phyloP scores from a whole-genome alignment of 768 basidiomycete genomes.

The Hydnum rufescens region DNA sequence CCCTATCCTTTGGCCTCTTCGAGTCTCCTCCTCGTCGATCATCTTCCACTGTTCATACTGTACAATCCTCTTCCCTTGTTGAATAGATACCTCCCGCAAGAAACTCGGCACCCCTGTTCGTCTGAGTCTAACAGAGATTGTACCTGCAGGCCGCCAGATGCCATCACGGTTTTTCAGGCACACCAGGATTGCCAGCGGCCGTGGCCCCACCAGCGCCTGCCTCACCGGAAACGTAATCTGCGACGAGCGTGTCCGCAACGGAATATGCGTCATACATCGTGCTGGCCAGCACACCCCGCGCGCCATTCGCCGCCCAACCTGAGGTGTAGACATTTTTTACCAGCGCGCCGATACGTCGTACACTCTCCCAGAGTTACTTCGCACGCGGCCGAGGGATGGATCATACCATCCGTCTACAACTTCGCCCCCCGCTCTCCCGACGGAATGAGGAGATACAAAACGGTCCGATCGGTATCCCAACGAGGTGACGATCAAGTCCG shows the following conservation, averaged over 20 bases:
- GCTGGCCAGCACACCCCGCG: slow-evolving; percentile 73
- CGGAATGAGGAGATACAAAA: slow-evolving; percentile 10
- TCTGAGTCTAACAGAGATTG: slow-evolving; percentile 17
- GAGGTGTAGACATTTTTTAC: slow-evolving; percentile 62
- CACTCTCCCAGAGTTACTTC: slow-evolving; percentile 33
- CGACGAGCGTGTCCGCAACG: slow-evolving; percentile 49
- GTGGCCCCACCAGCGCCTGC: not conserved
- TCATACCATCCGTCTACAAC: slow-evolving; percentile 34
- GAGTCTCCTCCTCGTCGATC: slow-evolving; percentile 53
- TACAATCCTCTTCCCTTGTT: slow-evolving; percentile 24
- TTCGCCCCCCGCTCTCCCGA: slow-evolving; percentile 18
- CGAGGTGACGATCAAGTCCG: slow-evolving; percentile 70
- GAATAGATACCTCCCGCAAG: slow-evolving; percentile 24
- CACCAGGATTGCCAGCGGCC: not conserved
- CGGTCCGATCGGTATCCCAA: slow-evolving; percentile 71
- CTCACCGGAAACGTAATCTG: slow-evolving; percentile 26
- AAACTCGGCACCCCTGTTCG: slow-evolving; percentile 30
- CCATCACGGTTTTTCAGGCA: slow-evolving; percentile 1
- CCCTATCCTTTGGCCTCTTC: slow-evolving; percentile 31
- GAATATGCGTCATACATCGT: slow-evolving; percentile 88
- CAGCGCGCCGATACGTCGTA: slow-evolving; percentile 14
- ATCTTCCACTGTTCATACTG: slow-evolving; percentile 55
- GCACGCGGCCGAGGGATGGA: slow-evolving; percentile 32
- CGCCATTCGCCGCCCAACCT: slow-evolving; percentile 86
- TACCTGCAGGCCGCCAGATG: slow-evolving; percentile 4